Percentiles rank a stretch among this genome's conserved stretches.
Conservation (phyloP, 1,284 basidiomycete genomes). For the Tremellales sp. region DNA sequence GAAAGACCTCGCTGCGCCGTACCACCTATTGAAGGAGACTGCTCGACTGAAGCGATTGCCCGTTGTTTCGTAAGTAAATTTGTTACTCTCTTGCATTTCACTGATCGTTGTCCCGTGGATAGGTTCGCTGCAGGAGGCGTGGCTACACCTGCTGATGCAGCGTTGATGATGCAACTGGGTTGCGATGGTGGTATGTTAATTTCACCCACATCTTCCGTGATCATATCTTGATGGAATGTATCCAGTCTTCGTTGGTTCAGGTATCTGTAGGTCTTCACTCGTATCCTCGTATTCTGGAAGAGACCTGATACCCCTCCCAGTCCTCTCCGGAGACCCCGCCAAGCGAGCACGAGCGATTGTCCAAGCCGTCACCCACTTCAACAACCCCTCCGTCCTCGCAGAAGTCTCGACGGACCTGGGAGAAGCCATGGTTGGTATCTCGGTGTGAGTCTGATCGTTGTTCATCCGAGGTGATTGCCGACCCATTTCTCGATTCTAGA, state of each 20-base stretch:
- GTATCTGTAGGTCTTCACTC: slow-evolving; percentile 69
- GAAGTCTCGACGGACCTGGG: slow-evolving; percentile 86
- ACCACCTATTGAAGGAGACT: slow-evolving; percentile 94
- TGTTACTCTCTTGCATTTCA: slow-evolving; percentile 31
- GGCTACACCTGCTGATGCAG: slow-evolving; percentile 93
- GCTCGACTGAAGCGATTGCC: slow-evolving; percentile 89
- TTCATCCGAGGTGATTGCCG: not conserved
- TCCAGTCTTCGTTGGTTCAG: slow-evolving; percentile 86
- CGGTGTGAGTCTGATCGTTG: slow-evolving; percentile 22
- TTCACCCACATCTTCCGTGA: slow-evolving; percentile 6
- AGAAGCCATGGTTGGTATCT: slow-evolving; percentile 84
- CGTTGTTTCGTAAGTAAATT: slow-evolving; percentile 57
- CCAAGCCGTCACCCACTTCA: slow-evolving; percentile 94
- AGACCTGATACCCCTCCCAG: slow-evolving; percentile 12
- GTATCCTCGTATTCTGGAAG: not conserved
- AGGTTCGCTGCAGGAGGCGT: slow-evolving; percentile 96
- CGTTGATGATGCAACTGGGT: slow-evolving; percentile 98
- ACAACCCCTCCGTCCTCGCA: slow-evolving; percentile 67
- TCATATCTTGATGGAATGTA: slow-evolving; percentile 8
- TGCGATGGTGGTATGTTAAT: slow-evolving; percentile 80
- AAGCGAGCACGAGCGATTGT: slow-evolving; percentile 96
- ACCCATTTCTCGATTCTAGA: slow-evolving; percentile 7
- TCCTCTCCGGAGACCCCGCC: slow-evolving; percentile 77
- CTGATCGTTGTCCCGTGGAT: not conserved
- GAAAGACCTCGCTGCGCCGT: slow-evolving; percentile 90